phyloP scores from a whole-genome alignment of 352 stramenopile genomes.

The Phytophthora pseudosyringae region DNA sequence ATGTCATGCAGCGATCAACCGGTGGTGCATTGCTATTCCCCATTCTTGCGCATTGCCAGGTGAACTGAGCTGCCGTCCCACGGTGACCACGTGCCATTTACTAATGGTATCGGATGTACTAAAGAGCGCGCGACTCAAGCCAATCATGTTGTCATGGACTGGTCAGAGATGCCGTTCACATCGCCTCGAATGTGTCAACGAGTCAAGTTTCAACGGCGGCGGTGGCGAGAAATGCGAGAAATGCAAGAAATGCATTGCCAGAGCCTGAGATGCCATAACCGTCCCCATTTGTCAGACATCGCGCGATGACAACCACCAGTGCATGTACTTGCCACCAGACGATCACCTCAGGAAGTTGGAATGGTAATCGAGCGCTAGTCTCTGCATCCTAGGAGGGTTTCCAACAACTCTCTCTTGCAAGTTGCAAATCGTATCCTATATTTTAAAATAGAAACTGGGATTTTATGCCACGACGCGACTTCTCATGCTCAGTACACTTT shows the following conservation, averaged over 20 bases:
- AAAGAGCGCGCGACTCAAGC: conserved; percentile 33
- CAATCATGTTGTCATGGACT: conserved; percentile 27
- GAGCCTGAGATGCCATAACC: conserved; percentile 32
- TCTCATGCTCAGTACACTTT: conserved; percentile 10
- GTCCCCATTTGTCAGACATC: conserved; percentile 18
- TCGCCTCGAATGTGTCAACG: conserved; percentile 17
- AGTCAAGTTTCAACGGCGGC: conserved; percentile 1
- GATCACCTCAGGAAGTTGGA: conserved; percentile 7
- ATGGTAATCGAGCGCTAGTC: conserved; percentile 17
- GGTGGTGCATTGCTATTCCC: conserved; percentile 45
- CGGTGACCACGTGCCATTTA: conserved; percentile 36
- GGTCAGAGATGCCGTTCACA: conserved; percentile 14
- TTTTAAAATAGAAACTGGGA: neutral
- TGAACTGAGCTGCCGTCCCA: conserved; percentile 31
- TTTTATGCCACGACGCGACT: conserved; percentile 14
- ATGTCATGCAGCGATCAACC: conserved; percentile 17
- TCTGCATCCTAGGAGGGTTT: neutral
- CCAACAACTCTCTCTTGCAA: no score
- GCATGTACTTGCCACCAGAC: neutral
- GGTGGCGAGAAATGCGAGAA: neutral
- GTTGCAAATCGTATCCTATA: conserved; percentile 11
- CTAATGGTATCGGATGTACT: conserved; percentile 33
- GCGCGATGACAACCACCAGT: conserved; percentile 19
- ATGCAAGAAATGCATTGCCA: conserved; percentile 20
- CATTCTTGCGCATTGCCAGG: conserved; percentile 26